Base-by-base conservation (phyloP, 78 protist species). In the Salpingoeca rosetta region DNA sequence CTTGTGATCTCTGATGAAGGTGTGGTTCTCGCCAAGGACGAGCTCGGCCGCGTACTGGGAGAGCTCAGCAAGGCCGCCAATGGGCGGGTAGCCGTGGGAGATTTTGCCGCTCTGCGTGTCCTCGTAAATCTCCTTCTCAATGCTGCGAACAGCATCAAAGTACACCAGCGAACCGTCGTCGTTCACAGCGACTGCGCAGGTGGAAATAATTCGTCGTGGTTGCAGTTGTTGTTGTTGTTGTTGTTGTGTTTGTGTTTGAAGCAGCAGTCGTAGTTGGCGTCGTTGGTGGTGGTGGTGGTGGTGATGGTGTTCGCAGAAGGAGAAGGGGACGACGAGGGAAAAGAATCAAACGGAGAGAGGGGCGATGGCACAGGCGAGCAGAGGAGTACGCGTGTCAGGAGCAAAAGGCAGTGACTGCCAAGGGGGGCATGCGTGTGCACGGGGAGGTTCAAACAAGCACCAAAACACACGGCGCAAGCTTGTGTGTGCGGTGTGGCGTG, bases 31-130 rank as follows among this genome's bases (percentile, higher is more conserved):
- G 42, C 92, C 91, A 43, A 85, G 40, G 88, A 27, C 87, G 36
- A 80, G 91, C 91, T 76, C 85, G 74, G 87, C 88, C 0, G 95
- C 84, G 2, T 80, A 72, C 65, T 83, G 41, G 76, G 81, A 51
- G 88, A 95, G 93, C 35, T 56, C 85, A 1, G 89, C 82, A 27
- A 84, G 73, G 44, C 97, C 97, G 7, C 83, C 92, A 39, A 95
- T 93, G 74, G 96, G 96, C 39, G 89, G 88, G 79, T 95, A 95
- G 73, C 94, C 98, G 77, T 93, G 94, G 85, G 91, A 88, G 0
- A 78, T 88, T 35, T 57, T n/a, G 76, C 84, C 81, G 45, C 83
- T 44, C n/a, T n/a, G n/a, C n/a, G n/a, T n/a, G n/a, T n/a, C n/a
- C 78, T 31, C 93, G 45, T 35, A 40, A 56, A 89, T 41, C 80